Evolutionary conservation across 2,329 filamentous ascomycete genomes (phyloP).

Genomic region (Exophiala sp.): DNA sequence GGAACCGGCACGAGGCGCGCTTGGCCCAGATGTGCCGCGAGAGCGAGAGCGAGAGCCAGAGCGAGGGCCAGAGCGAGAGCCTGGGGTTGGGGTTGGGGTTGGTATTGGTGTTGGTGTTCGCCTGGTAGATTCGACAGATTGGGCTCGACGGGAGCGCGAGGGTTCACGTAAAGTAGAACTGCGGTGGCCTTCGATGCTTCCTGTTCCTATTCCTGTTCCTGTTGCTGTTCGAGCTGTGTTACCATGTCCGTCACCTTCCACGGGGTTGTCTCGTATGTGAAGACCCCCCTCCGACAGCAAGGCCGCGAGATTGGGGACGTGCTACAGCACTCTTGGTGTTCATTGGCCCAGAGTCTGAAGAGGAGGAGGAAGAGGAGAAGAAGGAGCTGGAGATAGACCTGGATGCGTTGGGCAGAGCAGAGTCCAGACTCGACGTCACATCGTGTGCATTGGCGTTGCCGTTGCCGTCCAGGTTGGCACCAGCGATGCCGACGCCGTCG

Average conservation of each 20-base stretch:
- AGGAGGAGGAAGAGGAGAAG: constrained; percentile 10
- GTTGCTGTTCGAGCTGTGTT: not conserved
- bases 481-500: not conserved
- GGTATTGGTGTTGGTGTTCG: no score
- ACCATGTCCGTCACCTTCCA: not conserved
- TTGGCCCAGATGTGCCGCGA: constrained; percentile 1
- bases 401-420: not conserved
- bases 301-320: constrained; percentile 18
- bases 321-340: constrained; percentile 6
- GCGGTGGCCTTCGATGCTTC: not conserved
- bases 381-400: constrained; percentile 4
- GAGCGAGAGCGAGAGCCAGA: no score
- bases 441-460: constrained; percentile 1
- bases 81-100: no score
- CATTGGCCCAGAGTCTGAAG: constrained; percentile 3
- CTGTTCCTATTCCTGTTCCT: no score
- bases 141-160: constrained; percentile 4
- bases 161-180: constrained; percentile 19
- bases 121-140: constrained; percentile 7
- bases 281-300: constrained; percentile 16
- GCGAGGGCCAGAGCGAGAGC: no score
- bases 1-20: constrained; percentile 5
- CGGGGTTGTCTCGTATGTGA: constrained; percentile 18
- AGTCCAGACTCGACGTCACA: constrained; percentile 10
- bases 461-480: not conserved